These are phyloP conservation scores for Phytopythium oedochilum DNA, from an alignment of 352 stramenopile species.

Conservation along the genomic window DNA sequence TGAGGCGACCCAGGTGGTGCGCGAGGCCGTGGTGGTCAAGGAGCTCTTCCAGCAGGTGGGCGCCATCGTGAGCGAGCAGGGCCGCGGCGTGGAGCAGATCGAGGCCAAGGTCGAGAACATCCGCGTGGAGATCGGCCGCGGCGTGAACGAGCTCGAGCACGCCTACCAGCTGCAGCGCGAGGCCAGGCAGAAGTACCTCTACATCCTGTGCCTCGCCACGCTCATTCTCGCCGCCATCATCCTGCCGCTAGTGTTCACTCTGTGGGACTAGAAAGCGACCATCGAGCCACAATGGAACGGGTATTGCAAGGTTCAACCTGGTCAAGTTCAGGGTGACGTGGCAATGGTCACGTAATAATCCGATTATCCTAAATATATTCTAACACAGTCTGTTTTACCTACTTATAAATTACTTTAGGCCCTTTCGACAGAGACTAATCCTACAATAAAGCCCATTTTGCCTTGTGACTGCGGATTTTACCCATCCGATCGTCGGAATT, in stretches of 20 bases:
- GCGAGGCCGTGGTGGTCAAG: slow-evolving; percentile 62
- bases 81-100: slow-evolving; percentile 69
- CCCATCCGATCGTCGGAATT: too few relatives aligned
- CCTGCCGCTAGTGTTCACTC: slow-evolving; percentile 42
- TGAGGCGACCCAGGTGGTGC: slow-evolving; percentile 53
- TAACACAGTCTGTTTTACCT: too few relatives aligned
- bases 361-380: too few relatives aligned
- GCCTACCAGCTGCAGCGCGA: slow-evolving; percentile 56
- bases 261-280: slow-evolving; percentile 4
- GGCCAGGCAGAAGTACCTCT: slow-evolving; percentile 57
- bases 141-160: slow-evolving; percentile 65
- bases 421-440: too few relatives aligned
- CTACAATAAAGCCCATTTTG: too few relatives aligned
- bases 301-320: slow-evolving; percentile 4
- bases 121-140: slow-evolving; percentile 64
- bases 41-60: slow-evolving; percentile 67
- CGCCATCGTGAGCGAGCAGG: slow-evolving; percentile 54
- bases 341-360: too few relatives aligned
- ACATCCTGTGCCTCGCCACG: slow-evolving; percentile 28
- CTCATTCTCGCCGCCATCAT: slow-evolving; percentile 40
- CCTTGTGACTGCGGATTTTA: too few relatives aligned
- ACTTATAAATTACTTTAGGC: too few relatives aligned
- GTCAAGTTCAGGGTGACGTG: too few relatives aligned
- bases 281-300: not conserved
- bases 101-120: slow-evolving; percentile 67